Evolutionary conservation across 768 basidiomycete species (phyloP).

Genomic region (Mycena vulgaris): DNA sequence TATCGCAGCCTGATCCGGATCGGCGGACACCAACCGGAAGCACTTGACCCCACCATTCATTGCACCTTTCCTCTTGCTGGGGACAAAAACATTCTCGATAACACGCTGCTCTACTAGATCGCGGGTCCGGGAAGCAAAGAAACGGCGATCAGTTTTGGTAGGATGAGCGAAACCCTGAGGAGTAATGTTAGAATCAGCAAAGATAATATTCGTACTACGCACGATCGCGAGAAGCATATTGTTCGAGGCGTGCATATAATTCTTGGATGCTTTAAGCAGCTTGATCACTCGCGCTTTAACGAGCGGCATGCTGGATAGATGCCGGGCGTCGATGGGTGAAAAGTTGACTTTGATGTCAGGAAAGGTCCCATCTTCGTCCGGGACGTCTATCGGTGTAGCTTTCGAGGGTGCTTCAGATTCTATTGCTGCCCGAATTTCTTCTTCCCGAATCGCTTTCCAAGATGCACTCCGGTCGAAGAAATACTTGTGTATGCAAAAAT

Average conservation of each 20-base stretch:
- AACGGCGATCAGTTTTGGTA: slow-evolving; percentile 84
- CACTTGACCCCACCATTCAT: slow-evolving; percentile 70
- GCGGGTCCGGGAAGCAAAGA: slow-evolving; percentile 82
- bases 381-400: slow-evolving; percentile 43
- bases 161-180: slow-evolving; percentile 82
- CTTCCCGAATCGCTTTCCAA: slow-evolving; percentile 85
- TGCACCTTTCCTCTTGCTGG: slow-evolving; percentile 66
- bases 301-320: slow-evolving; percentile 82
- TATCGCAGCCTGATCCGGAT: slow-evolving; percentile 48
- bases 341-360: slow-evolving; percentile 61
- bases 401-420: slow-evolving; percentile 39
- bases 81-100: slow-evolving; percentile 83
- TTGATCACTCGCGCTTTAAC: slow-evolving; percentile 80
- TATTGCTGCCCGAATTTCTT: slow-evolving; percentile 66
- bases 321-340: slow-evolving; percentile 82
- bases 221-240: slow-evolving; percentile 88
- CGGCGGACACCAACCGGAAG: slow-evolving; percentile 72
- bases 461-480: slow-evolving; percentile 82
- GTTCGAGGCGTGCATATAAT: slow-evolving; percentile 78
- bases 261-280: slow-evolving; percentile 78
- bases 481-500: slow-evolving; percentile 87
- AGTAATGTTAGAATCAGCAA: neutral
- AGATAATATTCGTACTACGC: slow-evolving; percentile 43
- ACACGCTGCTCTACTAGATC: slow-evolving; percentile 82
- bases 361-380: slow-evolving; percentile 53